phyloP scores from a whole-genome alignment of 1,284 basidiomycete species.

The Cryptococcus deneoformans region DNA sequence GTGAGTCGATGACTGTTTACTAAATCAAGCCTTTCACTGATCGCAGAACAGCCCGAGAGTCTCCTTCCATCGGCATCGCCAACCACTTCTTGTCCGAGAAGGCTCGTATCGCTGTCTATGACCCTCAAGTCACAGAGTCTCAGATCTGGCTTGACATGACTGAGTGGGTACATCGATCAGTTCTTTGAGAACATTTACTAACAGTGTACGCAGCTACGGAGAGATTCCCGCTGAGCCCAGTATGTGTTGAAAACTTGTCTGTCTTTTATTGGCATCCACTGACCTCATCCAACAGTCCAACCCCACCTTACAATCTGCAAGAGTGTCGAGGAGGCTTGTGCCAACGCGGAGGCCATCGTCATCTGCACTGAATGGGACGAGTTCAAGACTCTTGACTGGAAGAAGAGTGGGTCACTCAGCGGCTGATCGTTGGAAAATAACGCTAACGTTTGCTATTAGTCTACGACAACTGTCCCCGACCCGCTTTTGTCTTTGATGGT shows the following conservation, averaged over 20 bases:
- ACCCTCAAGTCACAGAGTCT: slow-evolving; percentile 68
- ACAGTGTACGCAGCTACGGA: slow-evolving; percentile 36
- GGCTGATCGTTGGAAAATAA: neutral
- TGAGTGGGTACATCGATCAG: slow-evolving; percentile 34
- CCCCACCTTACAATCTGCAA: slow-evolving; percentile 76
- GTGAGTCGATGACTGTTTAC: slow-evolving; percentile 15
- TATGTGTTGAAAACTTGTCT: slow-evolving; percentile 6
- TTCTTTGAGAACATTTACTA: neutral
- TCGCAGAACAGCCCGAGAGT: slow-evolving; percentile 66
- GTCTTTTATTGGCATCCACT: neutral
- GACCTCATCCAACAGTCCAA: slow-evolving; percentile 54
- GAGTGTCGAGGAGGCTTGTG: slow-evolving; percentile 82
- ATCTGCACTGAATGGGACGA: slow-evolving; percentile 92
- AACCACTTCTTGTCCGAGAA: slow-evolving; percentile 89
- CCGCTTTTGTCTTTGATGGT: slow-evolving; percentile 87
- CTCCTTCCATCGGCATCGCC: slow-evolving; percentile 92
- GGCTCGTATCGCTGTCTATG: slow-evolving; percentile 83
- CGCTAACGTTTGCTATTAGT: slow-evolving; percentile 52
- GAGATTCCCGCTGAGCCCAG: slow-evolving; percentile 38
- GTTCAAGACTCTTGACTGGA: slow-evolving; percentile 90
- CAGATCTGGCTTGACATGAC: slow-evolving; percentile 57
- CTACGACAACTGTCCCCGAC: slow-evolving; percentile 90
- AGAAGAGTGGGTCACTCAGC: slow-evolving; percentile 38
- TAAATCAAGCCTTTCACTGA: neutral
- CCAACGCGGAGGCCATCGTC: slow-evolving; percentile 85